Evolutionary conservation across 495 filamentous ascomycete genomes (phyloP).

Genomic region (Chaetomium tenue): DNA sequence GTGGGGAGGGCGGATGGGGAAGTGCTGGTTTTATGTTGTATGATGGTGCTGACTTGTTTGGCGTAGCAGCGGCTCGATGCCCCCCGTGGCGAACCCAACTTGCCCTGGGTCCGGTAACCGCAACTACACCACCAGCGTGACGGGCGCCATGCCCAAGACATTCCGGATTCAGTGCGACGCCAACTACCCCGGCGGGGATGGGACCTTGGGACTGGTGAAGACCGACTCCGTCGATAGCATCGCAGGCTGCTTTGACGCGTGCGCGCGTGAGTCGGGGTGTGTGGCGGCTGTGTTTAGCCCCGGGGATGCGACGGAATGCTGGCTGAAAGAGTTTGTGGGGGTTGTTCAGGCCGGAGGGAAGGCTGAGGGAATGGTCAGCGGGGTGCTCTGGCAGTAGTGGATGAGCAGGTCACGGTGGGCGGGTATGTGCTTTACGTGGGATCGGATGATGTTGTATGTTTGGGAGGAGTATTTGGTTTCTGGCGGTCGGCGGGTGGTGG

Average conservation of each 20-base stretch:
- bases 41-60: background rate
- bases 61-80: background rate
- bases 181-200: constrained; percentile 26
- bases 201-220: constrained; percentile 6
- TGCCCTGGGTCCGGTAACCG: constrained; percentile 24
- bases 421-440: background rate
- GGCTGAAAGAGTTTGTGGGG: constrained; percentile 30
- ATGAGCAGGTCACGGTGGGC: background rate
- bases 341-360: background rate
- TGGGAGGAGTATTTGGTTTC: too few relatives aligned
- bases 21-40: too few relatives aligned
- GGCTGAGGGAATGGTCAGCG: constrained; percentile 13
- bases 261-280: constrained; percentile 20
- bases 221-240: constrained; percentile 11
- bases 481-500: too few relatives aligned
- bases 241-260: constrained; percentile 24
- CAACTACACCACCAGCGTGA: constrained; percentile 20
- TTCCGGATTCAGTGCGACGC: constrained; percentile 22
- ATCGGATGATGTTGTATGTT: background rate
- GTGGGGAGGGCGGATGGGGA: too few relatives aligned
- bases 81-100: background rate
- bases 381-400: constrained; percentile 17
- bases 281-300: constrained; percentile 24
- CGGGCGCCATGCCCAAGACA: background rate
- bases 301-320: constrained; percentile 18